A percentile compares a stretch with the other conserved stretches of the same genome.
These are phyloP conservation scores for Penicillium macrosclerotiorum DNA, from an alignment of 495 filamentous ascomycete species.

Conservation along the genomic window DNA sequence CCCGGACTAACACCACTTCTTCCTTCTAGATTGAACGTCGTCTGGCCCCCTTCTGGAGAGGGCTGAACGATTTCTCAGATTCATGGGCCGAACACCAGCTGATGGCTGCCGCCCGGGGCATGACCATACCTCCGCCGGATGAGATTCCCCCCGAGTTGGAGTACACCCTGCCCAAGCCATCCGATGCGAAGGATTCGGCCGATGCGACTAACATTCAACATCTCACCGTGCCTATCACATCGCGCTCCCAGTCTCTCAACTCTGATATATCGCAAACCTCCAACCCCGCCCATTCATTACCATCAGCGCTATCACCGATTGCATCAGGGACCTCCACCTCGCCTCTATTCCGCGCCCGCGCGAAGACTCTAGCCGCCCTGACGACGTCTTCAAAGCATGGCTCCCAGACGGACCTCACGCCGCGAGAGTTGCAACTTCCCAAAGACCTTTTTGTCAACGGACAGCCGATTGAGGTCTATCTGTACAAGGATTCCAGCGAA, in stretches of 20 bases:
- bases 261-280: slow-evolving; percentile 61
- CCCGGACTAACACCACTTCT: slow-evolving; percentile 12
- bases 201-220: slow-evolving; percentile 54
- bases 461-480: slow-evolving; percentile 82
- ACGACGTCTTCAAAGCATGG: slow-evolving; percentile 65
- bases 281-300: slow-evolving; percentile 47
- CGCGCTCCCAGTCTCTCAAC: slow-evolving; percentile 69
- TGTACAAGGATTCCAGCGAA: slow-evolving; percentile 87
- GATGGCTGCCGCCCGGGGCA: slow-evolving; percentile 82
- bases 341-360: slow-evolving; percentile 62
- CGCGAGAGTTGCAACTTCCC: slow-evolving; percentile 75
- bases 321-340: slow-evolving; percentile 60
- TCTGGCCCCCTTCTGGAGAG: slow-evolving; percentile 92
- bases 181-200: slow-evolving; percentile 34
- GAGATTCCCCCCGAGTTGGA: slow-evolving; percentile 71
- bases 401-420: slow-evolving; percentile 66
- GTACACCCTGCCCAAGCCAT: slow-evolving; percentile 40
- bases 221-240: slow-evolving; percentile 73
- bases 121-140: slow-evolving; percentile 81
- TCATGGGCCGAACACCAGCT: slow-evolving; percentile 94
- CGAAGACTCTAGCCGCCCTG: slow-evolving; percentile 83
- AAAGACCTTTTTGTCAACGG: slow-evolving; percentile 89
- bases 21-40: slow-evolving; percentile 76
- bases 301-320: slow-evolving; percentile 50
- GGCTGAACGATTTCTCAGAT: slow-evolving; percentile 81